phyloP scores from a whole-genome alignment of 2,329 filamentous ascomycete genomes.

The Fusarium staphyleae region DNA sequence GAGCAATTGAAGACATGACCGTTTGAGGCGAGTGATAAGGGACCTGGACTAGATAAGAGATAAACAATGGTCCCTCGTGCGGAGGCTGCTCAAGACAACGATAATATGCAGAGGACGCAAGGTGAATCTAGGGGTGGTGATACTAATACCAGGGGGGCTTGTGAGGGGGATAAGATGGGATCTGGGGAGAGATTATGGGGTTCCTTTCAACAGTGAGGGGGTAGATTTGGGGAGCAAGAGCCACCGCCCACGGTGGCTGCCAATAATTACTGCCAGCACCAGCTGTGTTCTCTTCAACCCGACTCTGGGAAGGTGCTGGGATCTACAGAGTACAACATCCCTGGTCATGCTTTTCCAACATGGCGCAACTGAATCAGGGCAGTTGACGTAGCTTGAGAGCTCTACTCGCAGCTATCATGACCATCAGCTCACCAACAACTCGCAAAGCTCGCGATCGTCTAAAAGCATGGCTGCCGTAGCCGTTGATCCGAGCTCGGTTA shows the following conservation, averaged over 20 bases:
- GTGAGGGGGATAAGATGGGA: constrained; percentile 18
- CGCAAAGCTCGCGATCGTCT: not conserved
- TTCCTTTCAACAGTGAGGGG: constrained; percentile 10
- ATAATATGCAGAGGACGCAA: constrained; percentile 3
- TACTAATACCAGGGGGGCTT: constrained; percentile 12
- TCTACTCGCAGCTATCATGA: not conserved
- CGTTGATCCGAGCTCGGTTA: constrained; percentile 8
- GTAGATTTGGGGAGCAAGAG: constrained; percentile 13
- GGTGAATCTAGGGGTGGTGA: constrained; percentile 21
- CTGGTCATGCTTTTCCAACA: constrained; percentile 1
- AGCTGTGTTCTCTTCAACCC: not conserved
- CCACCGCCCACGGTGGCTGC: constrained; percentile 19
- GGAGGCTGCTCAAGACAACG: constrained; percentile 8
- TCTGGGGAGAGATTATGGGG: constrained; percentile 25
- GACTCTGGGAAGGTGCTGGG: too few relatives aligned
- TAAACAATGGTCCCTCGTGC: constrained; percentile 10
- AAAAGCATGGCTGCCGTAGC: constrained; percentile 2
- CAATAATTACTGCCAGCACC: constrained; percentile 3
- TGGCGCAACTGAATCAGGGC: constrained; percentile 4
- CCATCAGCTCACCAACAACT: constrained; percentile 7
- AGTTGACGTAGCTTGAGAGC: constrained; percentile 1
- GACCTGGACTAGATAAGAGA: constrained; percentile 23
- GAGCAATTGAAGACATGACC: constrained; percentile 17
- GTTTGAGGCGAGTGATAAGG: constrained; percentile 14
- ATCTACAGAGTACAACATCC: constrained; percentile 2